A percentile compares a stretch with the other conserved stretches of the same genome.
phyloP scores from a whole-genome alignment of 106 monocot species.

The Dioscorea zingiberensis region DNA sequence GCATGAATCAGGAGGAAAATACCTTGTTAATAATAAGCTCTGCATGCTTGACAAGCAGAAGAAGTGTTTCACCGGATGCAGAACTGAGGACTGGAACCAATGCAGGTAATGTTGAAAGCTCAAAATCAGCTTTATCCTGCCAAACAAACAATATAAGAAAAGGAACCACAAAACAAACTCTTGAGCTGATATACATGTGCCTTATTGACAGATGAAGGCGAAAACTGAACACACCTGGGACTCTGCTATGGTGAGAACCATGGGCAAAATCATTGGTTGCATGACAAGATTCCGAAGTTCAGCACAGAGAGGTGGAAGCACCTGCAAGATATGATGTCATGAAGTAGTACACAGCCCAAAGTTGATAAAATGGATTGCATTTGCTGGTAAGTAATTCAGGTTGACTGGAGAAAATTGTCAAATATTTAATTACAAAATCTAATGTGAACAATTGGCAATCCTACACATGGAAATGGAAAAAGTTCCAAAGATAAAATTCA shows the following conservation, averaged over 20 bases:
- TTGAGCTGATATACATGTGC: too few relatives aligned
- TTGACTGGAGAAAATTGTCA: too few relatives aligned
- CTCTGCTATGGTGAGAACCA: conserved; percentile 95
- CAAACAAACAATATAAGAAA: conserved; percentile 2
- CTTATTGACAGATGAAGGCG: too few relatives aligned
- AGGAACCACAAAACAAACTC: too few relatives aligned
- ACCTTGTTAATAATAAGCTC: conserved; percentile 95
- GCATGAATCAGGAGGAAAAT: not conserved
- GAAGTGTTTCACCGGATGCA: conserved; percentile 97
- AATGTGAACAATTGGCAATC: too few relatives aligned
- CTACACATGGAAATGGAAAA: too few relatives aligned
- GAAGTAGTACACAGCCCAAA: not conserved
- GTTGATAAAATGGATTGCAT: too few relatives aligned
- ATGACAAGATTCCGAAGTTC: conserved; percentile 91
- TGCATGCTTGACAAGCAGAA: conserved; percentile 92
- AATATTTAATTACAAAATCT: too few relatives aligned
- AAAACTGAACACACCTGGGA: conserved; percentile 58
- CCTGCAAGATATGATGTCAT: conserved; percentile 31
- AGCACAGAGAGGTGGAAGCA: conserved; percentile 95
- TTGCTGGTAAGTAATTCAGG: too few relatives aligned
- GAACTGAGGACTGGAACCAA: conserved; percentile 85
- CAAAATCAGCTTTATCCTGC: conserved; percentile 92
- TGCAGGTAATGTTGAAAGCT: conserved; percentile 88
- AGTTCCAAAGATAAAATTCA: too few relatives aligned
- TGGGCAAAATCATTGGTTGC: conserved; percentile 98